A percentile compares a stretch with the other conserved stretches of the same genome.
These are phyloP conservation scores for Sporothrix globosa DNA, from an alignment of 2,329 filamentous ascomycete species.

Conservation along the genomic window DNA sequence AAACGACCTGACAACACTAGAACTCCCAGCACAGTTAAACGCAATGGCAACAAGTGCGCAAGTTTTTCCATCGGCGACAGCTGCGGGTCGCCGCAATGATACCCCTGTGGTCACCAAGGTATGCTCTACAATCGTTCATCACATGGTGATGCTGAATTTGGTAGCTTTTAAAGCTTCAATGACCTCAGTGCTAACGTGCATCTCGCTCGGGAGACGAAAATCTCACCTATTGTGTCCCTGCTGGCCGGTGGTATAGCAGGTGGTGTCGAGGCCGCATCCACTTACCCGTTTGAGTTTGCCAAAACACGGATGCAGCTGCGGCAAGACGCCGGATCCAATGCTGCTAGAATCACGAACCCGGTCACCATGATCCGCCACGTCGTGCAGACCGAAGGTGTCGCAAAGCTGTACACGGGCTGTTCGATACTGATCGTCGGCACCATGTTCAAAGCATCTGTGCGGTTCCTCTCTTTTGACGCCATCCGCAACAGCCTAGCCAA, in stretches of 20 bases:
- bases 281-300: slow-evolving; percentile 69
- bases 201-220: slow-evolving; percentile 26
- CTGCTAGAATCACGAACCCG: slow-evolving; percentile 53
- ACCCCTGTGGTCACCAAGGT: slow-evolving; percentile 3
- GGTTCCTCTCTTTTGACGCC: too few species aligned
- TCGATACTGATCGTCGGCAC: slow-evolving; percentile 62
- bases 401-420: slow-evolving; percentile 66
- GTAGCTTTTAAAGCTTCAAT: background rate
- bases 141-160: background rate
- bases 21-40: too few species aligned
- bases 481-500: too few species aligned
- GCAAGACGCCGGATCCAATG: slow-evolving; percentile 38
- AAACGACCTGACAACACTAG: background rate
- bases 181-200: background rate
- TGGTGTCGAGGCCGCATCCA: slow-evolving; percentile 56
- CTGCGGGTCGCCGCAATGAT: too few species aligned
- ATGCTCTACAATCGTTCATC: background rate
- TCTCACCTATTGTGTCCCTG: slow-evolving; percentile 51
- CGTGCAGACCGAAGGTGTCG: slow-evolving; percentile 58
- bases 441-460: too few species aligned
- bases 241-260: slow-evolving; percentile 56
- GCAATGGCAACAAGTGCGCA: too few species aligned
- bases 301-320: slow-evolving; percentile 65
- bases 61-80: too few species aligned
- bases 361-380: slow-evolving; percentile 60